phyloP scores from a whole-genome alignment of 768 basidiomycete species.

The Calocera viscosa region DNA sequence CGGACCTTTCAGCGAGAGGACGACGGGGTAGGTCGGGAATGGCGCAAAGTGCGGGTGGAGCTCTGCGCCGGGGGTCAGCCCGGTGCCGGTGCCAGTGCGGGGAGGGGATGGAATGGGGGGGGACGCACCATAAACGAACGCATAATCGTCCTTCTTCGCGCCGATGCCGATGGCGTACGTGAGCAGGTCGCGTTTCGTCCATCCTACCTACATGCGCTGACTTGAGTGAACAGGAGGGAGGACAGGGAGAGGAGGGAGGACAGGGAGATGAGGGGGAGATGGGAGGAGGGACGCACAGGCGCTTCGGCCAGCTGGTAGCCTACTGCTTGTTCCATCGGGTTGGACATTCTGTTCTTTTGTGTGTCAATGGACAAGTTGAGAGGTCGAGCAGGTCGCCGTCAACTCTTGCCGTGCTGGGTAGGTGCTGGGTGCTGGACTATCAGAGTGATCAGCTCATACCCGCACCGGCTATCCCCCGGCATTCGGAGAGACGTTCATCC shows the following conservation, averaged over 20 bases:
- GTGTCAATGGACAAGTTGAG: no score
- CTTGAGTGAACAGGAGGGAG: not conserved
- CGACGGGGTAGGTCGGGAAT: constrained; percentile 77
- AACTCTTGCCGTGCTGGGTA: no score
- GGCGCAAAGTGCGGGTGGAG: constrained; percentile 47
- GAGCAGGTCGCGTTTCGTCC: constrained; percentile 75
- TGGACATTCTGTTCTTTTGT: not conserved
- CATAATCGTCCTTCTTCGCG: constrained; percentile 59
- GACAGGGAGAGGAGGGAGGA: no score
- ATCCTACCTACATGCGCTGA: constrained; percentile 46
- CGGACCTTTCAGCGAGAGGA: constrained; percentile 55
- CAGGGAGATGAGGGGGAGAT: not conserved
- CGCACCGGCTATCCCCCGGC: no score
- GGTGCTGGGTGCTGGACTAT: no score
- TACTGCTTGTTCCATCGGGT: not conserved
- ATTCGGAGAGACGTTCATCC: no score
- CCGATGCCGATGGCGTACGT: constrained; percentile 72
- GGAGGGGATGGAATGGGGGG: not conserved
- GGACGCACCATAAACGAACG: constrained; percentile 55
- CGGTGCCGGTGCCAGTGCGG: not conserved
- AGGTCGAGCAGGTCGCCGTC: not conserved
- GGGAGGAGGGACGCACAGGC: not conserved
- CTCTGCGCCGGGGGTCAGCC: not conserved
- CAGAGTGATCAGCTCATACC: no score
- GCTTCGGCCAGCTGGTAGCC: not conserved